Conservation (phyloP, 768 basidiomycete genomes). For the Trametes cingulata region DNA sequence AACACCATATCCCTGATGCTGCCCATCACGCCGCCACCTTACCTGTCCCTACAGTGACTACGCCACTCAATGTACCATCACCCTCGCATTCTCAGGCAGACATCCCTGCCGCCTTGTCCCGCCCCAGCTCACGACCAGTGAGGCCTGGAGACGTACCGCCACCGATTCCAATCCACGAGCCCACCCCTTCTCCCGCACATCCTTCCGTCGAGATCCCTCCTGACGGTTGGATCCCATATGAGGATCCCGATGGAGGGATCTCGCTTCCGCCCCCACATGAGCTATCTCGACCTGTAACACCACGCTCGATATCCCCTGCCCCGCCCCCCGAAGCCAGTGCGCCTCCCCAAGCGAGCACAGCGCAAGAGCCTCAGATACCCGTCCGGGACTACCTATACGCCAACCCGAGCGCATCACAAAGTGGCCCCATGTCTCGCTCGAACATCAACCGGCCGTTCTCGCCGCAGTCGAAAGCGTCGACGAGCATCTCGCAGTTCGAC, state of each 20-base stretch:
- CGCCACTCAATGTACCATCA: slow-evolving; percentile 24
- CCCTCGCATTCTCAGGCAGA: slow-evolving; percentile 29
- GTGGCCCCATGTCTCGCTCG: slow-evolving; percentile 4
- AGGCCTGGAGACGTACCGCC: background rate
- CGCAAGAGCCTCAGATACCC: slow-evolving; percentile 1
- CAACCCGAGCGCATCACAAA: background rate
- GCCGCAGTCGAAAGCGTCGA: slow-evolving; percentile 30
- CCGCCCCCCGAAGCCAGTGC: background rate
- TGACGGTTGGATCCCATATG: slow-evolving; percentile 61
- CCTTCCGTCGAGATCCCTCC: slow-evolving; percentile 46
- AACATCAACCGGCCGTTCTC: slow-evolving; percentile 16
- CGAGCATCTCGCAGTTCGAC: slow-evolving; percentile 30
- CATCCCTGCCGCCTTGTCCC: slow-evolving; percentile 41
- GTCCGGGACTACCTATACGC: slow-evolving; percentile 21
- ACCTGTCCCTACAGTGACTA: slow-evolving; percentile 26
- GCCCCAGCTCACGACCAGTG: slow-evolving; percentile 3
- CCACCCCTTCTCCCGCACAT: slow-evolving; percentile 42
- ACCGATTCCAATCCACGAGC: slow-evolving; percentile 38
- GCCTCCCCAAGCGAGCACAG: background rate
- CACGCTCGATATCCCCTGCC: slow-evolving; percentile 11
- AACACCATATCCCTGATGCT: slow-evolving; percentile 17
- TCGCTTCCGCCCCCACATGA: slow-evolving; percentile 65
- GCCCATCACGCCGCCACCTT: slow-evolving; percentile 22
- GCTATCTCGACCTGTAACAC: slow-evolving; percentile 34
- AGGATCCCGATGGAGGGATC: slow-evolving; percentile 44